phyloP scores from a whole-genome alignment of 192 early-diverging fungal genomes.

The Podila clonocystis region DNA sequence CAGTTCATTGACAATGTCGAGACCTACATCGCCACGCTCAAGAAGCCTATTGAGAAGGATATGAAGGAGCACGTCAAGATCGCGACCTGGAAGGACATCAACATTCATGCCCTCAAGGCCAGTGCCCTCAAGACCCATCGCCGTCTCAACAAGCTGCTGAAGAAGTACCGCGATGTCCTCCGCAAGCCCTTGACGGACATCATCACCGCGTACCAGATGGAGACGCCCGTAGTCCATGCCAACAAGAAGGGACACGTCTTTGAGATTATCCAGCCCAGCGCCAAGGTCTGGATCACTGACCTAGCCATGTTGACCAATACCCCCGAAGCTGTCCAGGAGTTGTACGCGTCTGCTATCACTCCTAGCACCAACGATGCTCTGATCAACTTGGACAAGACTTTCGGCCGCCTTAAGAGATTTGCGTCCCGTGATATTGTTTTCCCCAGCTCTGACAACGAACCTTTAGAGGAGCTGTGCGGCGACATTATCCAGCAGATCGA shows the following conservation, averaged over 20 bases:
- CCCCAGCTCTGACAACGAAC: slow-evolving; percentile 24
- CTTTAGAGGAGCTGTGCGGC: slow-evolving; percentile 60
- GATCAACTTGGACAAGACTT: slow-evolving; percentile 54
- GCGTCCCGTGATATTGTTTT: slow-evolving; percentile 49
- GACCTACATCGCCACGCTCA: slow-evolving; percentile 62
- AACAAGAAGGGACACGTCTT: slow-evolving; percentile 52
- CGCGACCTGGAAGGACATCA: slow-evolving; percentile 97
- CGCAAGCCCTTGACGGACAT: slow-evolving; percentile 77
- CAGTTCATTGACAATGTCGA: slow-evolving; percentile 74
- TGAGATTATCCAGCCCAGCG: slow-evolving; percentile 47
- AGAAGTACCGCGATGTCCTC: slow-evolving; percentile 84
- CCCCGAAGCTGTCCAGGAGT: slow-evolving; percentile 8
- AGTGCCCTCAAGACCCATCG: slow-evolving; percentile 92
- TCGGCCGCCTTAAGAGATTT: slow-evolving; percentile 50
- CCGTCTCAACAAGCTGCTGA: slow-evolving; percentile 91
- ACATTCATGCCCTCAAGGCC: slow-evolving; percentile 89
- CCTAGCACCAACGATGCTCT: slow-evolving; percentile 55
- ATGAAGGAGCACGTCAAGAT: slow-evolving; percentile 95
- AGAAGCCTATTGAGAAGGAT: slow-evolving; percentile 86
- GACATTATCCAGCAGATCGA: slow-evolving; percentile 65
- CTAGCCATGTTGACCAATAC: slow-evolving; percentile 31
- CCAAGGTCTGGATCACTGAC: slow-evolving; percentile 54
- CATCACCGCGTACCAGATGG: slow-evolving; percentile 62
- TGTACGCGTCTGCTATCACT: slow-evolving; percentile 14
- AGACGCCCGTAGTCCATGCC: slow-evolving; percentile 35